These are phyloP conservation scores for Sinapis alba DNA, from an alignment of 441 rosid species.

Conservation along the genomic window DNA sequence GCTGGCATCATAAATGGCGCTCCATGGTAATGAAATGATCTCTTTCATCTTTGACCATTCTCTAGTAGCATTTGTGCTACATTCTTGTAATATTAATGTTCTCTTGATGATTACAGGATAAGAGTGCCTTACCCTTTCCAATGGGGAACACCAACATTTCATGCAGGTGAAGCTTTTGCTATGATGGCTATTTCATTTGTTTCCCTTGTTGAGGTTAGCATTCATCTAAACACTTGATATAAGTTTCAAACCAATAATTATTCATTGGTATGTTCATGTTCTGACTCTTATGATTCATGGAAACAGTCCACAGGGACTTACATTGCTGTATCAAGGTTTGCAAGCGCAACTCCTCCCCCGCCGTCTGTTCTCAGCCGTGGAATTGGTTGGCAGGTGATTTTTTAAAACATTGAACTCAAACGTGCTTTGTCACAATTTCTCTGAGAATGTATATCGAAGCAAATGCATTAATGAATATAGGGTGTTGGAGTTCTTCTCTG, in stretches of 20 bases:
- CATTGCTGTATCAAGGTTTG: constrained; percentile 82
- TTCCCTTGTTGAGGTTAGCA: constrained; percentile 66
- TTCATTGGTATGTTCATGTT: constrained; percentile 4
- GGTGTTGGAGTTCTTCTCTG: constrained; percentile 92
- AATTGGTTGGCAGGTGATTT: constrained; percentile 90
- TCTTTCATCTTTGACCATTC: background rate
- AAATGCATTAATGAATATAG: constrained; percentile 44
- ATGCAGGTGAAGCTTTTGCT: constrained; percentile 81
- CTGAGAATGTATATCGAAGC: background rate
- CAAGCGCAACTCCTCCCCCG: constrained; percentile 90
- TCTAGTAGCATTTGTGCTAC: background rate
- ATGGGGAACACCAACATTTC: constrained; percentile 50
- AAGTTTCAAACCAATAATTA: background rate
- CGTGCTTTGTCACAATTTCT: constrained; percentile 36
- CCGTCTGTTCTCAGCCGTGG: constrained; percentile 98
- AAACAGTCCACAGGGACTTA: constrained; percentile 90
- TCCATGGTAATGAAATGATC: constrained; percentile 51
- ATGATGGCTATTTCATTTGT: constrained; percentile 82
- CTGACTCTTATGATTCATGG: constrained; percentile 23
- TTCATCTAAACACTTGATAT: background rate
- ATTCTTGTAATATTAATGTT: background rate
- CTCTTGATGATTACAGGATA: constrained; percentile 51
- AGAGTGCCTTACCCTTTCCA: constrained; percentile 46
- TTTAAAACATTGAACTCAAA: background rate
- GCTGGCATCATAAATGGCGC: constrained; percentile 66